Percentiles rank a stretch among this genome's conserved stretches.
These are phyloP conservation scores for Calonectria montana DNA, from an alignment of 2,329 filamentous ascomycete genomes.

Conservation along the genomic window DNA sequence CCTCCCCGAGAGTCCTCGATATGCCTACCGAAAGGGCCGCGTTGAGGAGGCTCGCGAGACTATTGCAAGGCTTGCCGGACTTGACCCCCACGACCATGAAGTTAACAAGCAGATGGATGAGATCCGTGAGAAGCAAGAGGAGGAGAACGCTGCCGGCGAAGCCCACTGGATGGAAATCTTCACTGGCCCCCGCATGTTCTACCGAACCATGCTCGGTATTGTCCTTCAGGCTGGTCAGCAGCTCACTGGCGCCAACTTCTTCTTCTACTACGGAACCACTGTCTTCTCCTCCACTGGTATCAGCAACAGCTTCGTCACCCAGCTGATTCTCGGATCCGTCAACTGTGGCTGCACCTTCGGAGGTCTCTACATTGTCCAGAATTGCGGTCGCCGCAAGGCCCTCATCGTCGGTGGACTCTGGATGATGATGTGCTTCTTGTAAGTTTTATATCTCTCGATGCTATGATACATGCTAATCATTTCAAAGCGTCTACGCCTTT, in stretches of 20 bases:
- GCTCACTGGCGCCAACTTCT: slow-evolving; percentile 70
- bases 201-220: slow-evolving; percentile 72
- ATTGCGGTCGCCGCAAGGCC: slow-evolving; percentile 71
- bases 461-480: background rate
- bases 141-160: slow-evolving; percentile 57
- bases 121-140: slow-evolving; percentile 62
- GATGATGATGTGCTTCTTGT: slow-evolving; percentile 66
- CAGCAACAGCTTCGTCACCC: slow-evolving; percentile 72
- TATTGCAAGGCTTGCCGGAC: slow-evolving; percentile 59
- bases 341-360: slow-evolving; percentile 75
- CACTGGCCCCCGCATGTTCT: slow-evolving; percentile 73
- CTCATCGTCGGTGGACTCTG: slow-evolving; percentile 73
- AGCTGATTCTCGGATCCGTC: slow-evolving; percentile 75
- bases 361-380: slow-evolving; percentile 74
- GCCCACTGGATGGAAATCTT: slow-evolving; percentile 70
- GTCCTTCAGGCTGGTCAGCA: slow-evolving; percentile 74
- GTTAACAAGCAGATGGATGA: slow-evolving; percentile 63
- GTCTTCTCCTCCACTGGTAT: slow-evolving; percentile 76
- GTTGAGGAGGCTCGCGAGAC: slow-evolving; percentile 60
- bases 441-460: slow-evolving; percentile 24
- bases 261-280: slow-evolving; percentile 74
- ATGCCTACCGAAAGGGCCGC: slow-evolving; percentile 58
- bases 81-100: slow-evolving; percentile 50
- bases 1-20: slow-evolving; percentile 67
- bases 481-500: slow-evolving; percentile 57